phyloP scores from a whole-genome alignment of 345 rosid genomes.

The Trapa incisa region DNA sequence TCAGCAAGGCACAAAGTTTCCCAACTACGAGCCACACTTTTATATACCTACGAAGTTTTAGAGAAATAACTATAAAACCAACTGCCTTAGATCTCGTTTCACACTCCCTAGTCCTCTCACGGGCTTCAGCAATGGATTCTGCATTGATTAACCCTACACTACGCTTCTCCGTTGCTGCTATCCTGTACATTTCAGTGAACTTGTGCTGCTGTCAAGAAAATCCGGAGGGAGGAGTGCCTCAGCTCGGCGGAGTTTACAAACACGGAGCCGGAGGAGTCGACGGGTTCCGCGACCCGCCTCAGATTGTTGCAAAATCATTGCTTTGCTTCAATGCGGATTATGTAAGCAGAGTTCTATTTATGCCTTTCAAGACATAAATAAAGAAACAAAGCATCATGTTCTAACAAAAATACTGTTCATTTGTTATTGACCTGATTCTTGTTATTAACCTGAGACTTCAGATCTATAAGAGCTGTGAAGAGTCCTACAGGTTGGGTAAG shows the following conservation, averaged over 20 bases:
- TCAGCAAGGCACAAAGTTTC: neutral
- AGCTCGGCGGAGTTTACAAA: neutral
- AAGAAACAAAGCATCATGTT: too few relatives aligned
- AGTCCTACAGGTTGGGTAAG: conserved; percentile 48
- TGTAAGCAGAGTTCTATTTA: conserved; percentile 22
- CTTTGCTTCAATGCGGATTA: conserved; percentile 53
- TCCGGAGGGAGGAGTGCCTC: conserved; percentile 13
- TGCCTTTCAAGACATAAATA: too few relatives aligned
- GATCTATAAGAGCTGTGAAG: conserved; percentile 64
- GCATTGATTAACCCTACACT: conserved; percentile 10
- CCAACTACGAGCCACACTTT: conserved; percentile 7
- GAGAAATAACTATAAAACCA: neutral
- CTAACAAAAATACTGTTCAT: neutral
- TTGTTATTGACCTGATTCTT: neutral
- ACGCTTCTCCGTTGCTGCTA: conserved; percentile 15
- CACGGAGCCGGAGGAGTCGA: conserved; percentile 1
- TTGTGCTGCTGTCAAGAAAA: conserved; percentile 34
- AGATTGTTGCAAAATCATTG: conserved; percentile 59
- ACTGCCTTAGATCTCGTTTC: neutral
- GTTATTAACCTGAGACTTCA: conserved; percentile 12
- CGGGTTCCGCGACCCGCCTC: conserved; percentile 27
- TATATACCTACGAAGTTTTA: neutral
- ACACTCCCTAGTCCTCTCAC: neutral
- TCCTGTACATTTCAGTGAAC: conserved; percentile 16
- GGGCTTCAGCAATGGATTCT: conserved; percentile 33